These are phyloP conservation scores for Calonectria ilicicola DNA, from an alignment of 2,329 filamentous ascomycete genomes.

Conservation along the genomic window DNA sequence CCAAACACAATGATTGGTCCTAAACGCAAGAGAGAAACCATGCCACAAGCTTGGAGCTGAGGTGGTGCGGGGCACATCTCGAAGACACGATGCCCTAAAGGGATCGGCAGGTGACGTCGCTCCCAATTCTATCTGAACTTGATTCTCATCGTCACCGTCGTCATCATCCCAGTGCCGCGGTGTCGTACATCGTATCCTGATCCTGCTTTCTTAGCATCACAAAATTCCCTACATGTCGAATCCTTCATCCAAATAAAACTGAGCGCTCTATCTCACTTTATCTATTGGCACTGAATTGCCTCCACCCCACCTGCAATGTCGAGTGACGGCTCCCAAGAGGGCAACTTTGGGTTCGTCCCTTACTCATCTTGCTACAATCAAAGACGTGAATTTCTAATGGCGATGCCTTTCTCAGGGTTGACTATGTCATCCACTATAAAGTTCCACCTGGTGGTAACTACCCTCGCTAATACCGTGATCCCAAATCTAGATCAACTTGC, in stretches of 20 bases:
- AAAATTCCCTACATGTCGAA: background rate
- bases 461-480: background rate
- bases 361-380: background rate
- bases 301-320: conserved; percentile 45
- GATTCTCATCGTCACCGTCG: conserved; percentile 32
- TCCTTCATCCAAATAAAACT: background rate
- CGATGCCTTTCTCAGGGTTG: conserved; percentile 67
- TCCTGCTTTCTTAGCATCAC: conserved; percentile 16
- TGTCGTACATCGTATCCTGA: conserved; percentile 24
- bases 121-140: conserved; percentile 33
- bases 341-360: conserved; percentile 57
- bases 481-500: background rate
- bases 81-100: conserved; percentile 13
- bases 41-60: conserved; percentile 7
- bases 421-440: conserved; percentile 88
- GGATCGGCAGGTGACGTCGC: conserved; percentile 39
- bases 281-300: too few relatives aligned
- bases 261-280: background rate
- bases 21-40: background rate
- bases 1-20: background rate
- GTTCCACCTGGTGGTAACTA: conserved; percentile 74
- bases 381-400: conserved; percentile 14
- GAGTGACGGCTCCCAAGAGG: conserved; percentile 41
- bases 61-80: conserved; percentile 13
- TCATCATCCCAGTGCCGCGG: conserved; percentile 30